Conservation (phyloP, 371 early-diverging fungal species). For the Circinella minor region DNA sequence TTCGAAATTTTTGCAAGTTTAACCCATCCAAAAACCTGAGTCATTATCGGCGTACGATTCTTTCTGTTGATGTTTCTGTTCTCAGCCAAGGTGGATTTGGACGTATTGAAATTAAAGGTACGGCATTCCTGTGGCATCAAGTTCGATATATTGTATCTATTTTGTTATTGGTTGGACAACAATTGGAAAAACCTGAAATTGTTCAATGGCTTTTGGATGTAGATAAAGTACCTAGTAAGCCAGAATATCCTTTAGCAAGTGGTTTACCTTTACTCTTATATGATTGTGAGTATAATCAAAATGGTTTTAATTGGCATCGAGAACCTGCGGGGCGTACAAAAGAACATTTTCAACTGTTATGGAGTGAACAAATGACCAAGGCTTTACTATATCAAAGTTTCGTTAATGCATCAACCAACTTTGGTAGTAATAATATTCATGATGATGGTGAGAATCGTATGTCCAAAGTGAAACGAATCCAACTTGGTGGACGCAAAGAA, state of each 20-base stretch:
- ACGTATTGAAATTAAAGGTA: slow-evolving; percentile 72
- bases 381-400: slow-evolving; percentile 31
- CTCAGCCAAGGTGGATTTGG: slow-evolving; percentile 41
- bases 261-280: slow-evolving; percentile 86
- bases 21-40: slow-evolving; percentile 80
- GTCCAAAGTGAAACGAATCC: slow-evolving; percentile 18
- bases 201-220: slow-evolving; percentile 40
- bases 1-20: slow-evolving; percentile 92
- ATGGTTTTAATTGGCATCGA: slow-evolving; percentile 48
- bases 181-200: slow-evolving; percentile 41
- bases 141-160: slow-evolving; percentile 95
- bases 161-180: slow-evolving; percentile 81
- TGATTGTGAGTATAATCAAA: slow-evolving; percentile 79
- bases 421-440: no score
- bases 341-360: slow-evolving; percentile 50
- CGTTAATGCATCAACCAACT: not conserved
- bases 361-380: slow-evolving; percentile 56
- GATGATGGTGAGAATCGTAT: no score
- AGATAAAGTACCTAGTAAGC: slow-evolving; percentile 33
- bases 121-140: slow-evolving; percentile 97
- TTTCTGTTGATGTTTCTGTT: slow-evolving; percentile 48
- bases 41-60: slow-evolving; percentile 74
- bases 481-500: slow-evolving; percentile 41
- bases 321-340: slow-evolving; percentile 38
- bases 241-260: slow-evolving; percentile 67